Conservation (phyloP, 495 filamentous ascomycete species). For the Lichina pygmaea region DNA sequence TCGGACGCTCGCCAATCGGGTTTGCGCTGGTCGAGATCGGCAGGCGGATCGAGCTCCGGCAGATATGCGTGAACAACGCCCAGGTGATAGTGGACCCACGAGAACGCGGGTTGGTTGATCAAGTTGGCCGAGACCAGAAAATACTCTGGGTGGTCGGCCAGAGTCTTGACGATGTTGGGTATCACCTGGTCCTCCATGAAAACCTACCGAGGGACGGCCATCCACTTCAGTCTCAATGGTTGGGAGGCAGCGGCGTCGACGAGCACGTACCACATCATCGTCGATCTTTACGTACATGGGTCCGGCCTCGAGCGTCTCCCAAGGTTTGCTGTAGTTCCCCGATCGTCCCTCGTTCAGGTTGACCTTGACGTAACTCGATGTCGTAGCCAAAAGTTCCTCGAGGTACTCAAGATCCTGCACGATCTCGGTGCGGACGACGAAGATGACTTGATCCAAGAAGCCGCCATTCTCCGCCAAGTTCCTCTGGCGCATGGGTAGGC, state of each 20-base stretch:
- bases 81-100: slow-evolving; percentile 19
- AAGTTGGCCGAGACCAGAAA: slow-evolving; percentile 25
- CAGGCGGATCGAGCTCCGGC: slow-evolving; percentile 9
- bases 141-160: slow-evolving; percentile 18
- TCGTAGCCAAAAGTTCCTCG: slow-evolving; percentile 9
- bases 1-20: not conserved
- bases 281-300: slow-evolving; percentile 28
- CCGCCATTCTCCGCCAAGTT: slow-evolving; percentile 25
- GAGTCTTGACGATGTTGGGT: slow-evolving; percentile 23
- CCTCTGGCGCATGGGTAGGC: slow-evolving; percentile 7
- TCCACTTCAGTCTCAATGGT: not conserved
- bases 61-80: slow-evolving; percentile 20
- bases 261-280: slow-evolving; percentile 16
- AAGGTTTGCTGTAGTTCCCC: slow-evolving; percentile 7
- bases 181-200: slow-evolving; percentile 26
- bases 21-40: not conserved
- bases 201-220: slow-evolving; percentile 3
- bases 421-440: slow-evolving; percentile 22
- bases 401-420: slow-evolving; percentile 21
- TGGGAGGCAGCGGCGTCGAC: no score
- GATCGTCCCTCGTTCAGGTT: slow-evolving; percentile 12
- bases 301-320: slow-evolving; percentile 9
- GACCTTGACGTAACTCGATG: slow-evolving; percentile 7
- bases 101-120: slow-evolving; percentile 19
- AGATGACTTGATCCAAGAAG: slow-evolving; percentile 24